phyloP scores from a whole-genome alignment of 768 basidiomycete species.

The Lactarius trivialis region DNA sequence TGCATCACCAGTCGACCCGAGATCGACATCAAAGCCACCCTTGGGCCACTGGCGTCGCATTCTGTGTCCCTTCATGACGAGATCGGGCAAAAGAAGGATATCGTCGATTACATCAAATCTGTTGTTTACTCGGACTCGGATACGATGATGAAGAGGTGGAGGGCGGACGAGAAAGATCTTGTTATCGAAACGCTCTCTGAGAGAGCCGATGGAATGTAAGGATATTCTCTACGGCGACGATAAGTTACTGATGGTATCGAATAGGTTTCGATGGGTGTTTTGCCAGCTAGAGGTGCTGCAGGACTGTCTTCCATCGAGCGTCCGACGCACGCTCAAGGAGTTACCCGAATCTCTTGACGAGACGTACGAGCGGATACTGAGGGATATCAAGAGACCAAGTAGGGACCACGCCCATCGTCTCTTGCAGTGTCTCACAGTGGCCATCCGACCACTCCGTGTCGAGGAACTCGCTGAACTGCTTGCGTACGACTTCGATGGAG shows the following conservation, averaged over 20 bases:
- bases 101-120: background rate
- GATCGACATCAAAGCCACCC: background rate
- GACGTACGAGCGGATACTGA: background rate
- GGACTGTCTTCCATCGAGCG: background rate
- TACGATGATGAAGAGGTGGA: background rate
- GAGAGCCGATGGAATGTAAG: background rate
- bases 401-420: background rate
- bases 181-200: background rate
- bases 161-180: background rate
- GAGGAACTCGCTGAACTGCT: background rate
- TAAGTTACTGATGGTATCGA: background rate
- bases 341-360: background rate
- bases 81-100: background rate
- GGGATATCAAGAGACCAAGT: background rate
- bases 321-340: background rate
- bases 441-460: background rate
- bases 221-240: background rate
- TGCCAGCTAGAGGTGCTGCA: background rate
- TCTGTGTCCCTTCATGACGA: background rate
- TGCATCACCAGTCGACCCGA: background rate
- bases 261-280: background rate
- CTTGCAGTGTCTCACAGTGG: background rate
- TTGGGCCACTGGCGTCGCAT: background rate
- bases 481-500: background rate
- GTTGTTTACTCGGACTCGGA: background rate